Percentiles rank a stretch among this genome's conserved stretches.
These are phyloP conservation scores for Colletotrichum euphorbiae DNA, from an alignment of 2,329 filamentous ascomycete species.

Conservation along the genomic window DNA sequence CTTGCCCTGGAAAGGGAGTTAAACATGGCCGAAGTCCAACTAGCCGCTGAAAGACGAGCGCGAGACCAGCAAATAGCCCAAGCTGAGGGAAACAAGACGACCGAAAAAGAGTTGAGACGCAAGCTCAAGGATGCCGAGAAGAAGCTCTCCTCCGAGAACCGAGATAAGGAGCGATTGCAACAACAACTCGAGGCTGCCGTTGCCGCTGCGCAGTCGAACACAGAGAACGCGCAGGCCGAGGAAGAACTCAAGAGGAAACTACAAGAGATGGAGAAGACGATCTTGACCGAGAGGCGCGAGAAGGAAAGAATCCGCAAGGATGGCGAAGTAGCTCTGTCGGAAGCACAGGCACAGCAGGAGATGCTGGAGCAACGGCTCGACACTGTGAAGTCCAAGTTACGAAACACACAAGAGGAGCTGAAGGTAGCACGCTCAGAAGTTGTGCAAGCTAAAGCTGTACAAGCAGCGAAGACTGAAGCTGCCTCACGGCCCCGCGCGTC, in stretches of 20 bases:
- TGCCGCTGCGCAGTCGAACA: slow-evolving; percentile 70
- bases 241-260: slow-evolving; percentile 53
- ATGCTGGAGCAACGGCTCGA: slow-evolving; percentile 78
- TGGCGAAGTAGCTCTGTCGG: slow-evolving; percentile 66
- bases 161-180: slow-evolving; percentile 36
- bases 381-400: slow-evolving; percentile 76
- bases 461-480: slow-evolving; percentile 40
- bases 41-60: slow-evolving; percentile 77
- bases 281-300: slow-evolving; percentile 57
- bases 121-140: slow-evolving; percentile 52
- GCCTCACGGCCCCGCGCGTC: slow-evolving; percentile 1
- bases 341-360: slow-evolving; percentile 71
- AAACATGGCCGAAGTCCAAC: slow-evolving; percentile 79
- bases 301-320: slow-evolving; percentile 59
- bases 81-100: slow-evolving; percentile 18
- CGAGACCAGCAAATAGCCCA: slow-evolving; percentile 30
- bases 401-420: slow-evolving; percentile 76
- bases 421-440: slow-evolving; percentile 65
- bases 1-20: slow-evolving; percentile 82
- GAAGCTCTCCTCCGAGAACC: slow-evolving; percentile 48
- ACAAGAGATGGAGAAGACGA: slow-evolving; percentile 50
- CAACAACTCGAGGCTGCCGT: slow-evolving; percentile 62
- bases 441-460: slow-evolving; percentile 42
- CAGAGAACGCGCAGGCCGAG: slow-evolving; percentile 60
- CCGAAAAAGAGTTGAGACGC: slow-evolving; percentile 52